Evolutionary conservation across 2,329 filamentous ascomycete species (phyloP), one percentile per base, ranked within the genome.

Genomic region (Scedosporium apiospermum): DNA sequence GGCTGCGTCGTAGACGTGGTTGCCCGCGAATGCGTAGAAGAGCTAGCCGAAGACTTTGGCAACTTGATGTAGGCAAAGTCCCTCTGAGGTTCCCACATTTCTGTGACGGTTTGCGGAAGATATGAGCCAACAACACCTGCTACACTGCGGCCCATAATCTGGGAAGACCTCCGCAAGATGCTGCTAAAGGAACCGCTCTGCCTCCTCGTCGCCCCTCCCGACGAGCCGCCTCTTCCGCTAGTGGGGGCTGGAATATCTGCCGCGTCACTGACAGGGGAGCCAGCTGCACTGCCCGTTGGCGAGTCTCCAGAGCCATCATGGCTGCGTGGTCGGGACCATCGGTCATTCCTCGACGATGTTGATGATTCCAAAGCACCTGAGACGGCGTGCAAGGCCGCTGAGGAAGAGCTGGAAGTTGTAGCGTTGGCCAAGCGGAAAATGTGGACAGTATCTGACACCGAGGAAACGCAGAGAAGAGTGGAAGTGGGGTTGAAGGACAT

Each of bases 401-500:
- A 69, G 70, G 57, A 73, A 70, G 57, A 58, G 27, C 16, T 21
- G 27, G 57, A 38, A 7, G 74, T 72, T 4, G 74, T 75, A 18
- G 83, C 80, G 61, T 75, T 79, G 61, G 79, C 80, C 21, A 99
- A 81, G 62, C 93, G 91, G 78, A 99, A 99, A 60, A 99, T 92
- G 73, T 99, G 95, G 9, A 99, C 88, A 0, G 95, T 99, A 70
- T 99, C 95, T 0, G 93, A 96, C 1, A 92, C 93, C 3, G 93
- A 98, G 4, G 95, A 98, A 49, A 99, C 93, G 70, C 93, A 97
- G 42, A 99, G 84, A 10, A 99, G 80, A 1, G 93, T 96, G 2
- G 93, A 96, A 64, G 90, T 92, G 59, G 92, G 87, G 74, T 99
- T 99, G 77, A 99, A 99, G 1, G 93, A 96, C 92, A 99, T 97